Conservation (phyloP, 345 rosid species). For the Arabidopsis suecica region DNA sequence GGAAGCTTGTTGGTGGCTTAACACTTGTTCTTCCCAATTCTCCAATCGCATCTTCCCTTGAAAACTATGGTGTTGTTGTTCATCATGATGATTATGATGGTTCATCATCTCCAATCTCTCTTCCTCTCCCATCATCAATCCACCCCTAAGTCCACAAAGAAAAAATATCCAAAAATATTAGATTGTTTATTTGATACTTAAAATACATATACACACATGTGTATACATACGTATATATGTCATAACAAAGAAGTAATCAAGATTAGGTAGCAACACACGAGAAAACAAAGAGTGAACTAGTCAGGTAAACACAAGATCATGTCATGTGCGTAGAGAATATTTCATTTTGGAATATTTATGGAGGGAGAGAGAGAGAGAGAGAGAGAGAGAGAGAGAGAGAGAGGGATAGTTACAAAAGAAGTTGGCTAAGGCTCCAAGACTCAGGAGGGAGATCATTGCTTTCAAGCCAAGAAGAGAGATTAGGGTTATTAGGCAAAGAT, state of each 20-base stretch:
- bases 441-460: slow-evolving; percentile 73
- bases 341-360: slow-evolving; percentile 19
- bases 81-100: slow-evolving; percentile 39
- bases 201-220: not conserved
- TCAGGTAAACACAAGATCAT: slow-evolving; percentile 22
- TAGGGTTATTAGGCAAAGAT: slow-evolving; percentile 48
- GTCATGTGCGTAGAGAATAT: slow-evolving; percentile 13
- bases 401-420: slow-evolving; percentile 60
- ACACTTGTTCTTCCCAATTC: slow-evolving; percentile 70
- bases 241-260: not conserved
- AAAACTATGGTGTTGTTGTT: slow-evolving; percentile 43
- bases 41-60: slow-evolving; percentile 60
- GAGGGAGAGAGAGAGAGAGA: slow-evolving; percentile 22
- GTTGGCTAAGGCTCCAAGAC: slow-evolving; percentile 81
- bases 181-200: slow-evolving; percentile 12
- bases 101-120: slow-evolving; percentile 52
- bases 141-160: slow-evolving; percentile 53
- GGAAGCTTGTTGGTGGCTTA: slow-evolving; percentile 62
- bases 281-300: slow-evolving; percentile 23
- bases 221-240: not conserved
- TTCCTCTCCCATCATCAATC: slow-evolving; percentile 69
- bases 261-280: slow-evolving; percentile 23
- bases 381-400: slow-evolving; percentile 23
- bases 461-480: slow-evolving; percentile 62
- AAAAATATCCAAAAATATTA: slow-evolving; percentile 12